Evolutionary conservation across 2,329 filamentous ascomycete species (phyloP), one percentile per base, ranked within the genome.

Genomic region (Didymella glomerata): DNA sequence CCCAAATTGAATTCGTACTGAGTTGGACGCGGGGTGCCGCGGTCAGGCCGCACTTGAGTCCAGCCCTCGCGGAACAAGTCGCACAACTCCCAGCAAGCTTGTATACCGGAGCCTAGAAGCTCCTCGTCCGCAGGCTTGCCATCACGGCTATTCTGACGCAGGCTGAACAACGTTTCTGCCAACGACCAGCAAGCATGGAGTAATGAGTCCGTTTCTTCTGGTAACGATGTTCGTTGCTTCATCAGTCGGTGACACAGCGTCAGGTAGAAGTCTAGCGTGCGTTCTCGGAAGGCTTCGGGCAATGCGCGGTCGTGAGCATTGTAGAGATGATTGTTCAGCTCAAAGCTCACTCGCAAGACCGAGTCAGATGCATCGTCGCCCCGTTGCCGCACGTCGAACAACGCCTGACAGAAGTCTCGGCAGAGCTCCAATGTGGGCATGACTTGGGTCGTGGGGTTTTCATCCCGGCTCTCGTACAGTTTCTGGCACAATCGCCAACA

Each of bases 401-500:
- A 81, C 0, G 92, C 86, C 77, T 97, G 93, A 69, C 93, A 97
- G 72, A 98, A 97, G 65, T 96, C 92, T 22, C 93, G 88, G 75
- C 93, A 97, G 4, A 97, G 82, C 74, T 97, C 93, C 36, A 97
- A 80, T 1, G 92, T 96, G 20, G 88, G 86, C 56, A 86, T 84
- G 42, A 93, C 87, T 61, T 90, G 88, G 30, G 86, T 85, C 51
- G 88, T 85, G 30, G 87, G 82, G 52, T 89, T 84, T 63, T 93
- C 89, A 55, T 94, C 88, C 50, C 89, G 85, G 65, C 89, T 92
- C 61, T 93, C 87, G 73, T 97, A 97, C 3, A 98, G 84, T 57
- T 90, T 90, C 74, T 96, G 92, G 73, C 93, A 98, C 24, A 98
- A 81, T 68, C 90, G 90, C 94, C 93, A 98, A 78, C 93, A 98